Evolutionary conservation across 116 monocot species (phyloP).

Genomic region (Iris pallida): DNA sequence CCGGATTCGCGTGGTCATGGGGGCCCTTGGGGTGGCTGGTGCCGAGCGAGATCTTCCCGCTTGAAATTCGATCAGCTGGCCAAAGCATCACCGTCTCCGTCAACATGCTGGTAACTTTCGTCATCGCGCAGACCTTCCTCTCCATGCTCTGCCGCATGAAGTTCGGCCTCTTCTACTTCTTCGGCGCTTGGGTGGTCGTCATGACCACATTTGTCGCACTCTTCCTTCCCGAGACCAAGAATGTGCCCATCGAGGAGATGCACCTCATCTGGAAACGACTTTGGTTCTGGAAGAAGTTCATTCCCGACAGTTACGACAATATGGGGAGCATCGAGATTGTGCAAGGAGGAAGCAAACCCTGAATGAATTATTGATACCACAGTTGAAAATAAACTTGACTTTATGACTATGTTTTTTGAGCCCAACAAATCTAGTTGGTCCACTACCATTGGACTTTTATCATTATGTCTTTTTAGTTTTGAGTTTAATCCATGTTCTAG

Average conservation of each 20-base stretch:
- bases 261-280: conserved; percentile 13
- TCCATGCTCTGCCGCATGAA: neutral
- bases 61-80: conserved; percentile 13
- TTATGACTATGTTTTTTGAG: no score
- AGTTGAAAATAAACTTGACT: no score
- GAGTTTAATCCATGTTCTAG: no score
- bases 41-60: conserved; percentile 28
- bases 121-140: neutral
- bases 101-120: neutral
- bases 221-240: conserved; percentile 45
- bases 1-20: conserved; percentile 73
- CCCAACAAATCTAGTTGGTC: no score
- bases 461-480: no score
- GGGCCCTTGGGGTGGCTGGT: conserved; percentile 51
- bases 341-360: no score
- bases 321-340: neutral
- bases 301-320: neutral
- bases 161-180: neutral
- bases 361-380: no score
- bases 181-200: conserved; percentile 22
- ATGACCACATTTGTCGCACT: conserved; percentile 32
- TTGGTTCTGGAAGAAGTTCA: conserved; percentile 5
- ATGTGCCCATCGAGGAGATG: conserved; percentile 38
- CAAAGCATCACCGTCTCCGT: neutral
- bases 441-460: no score